Conservation (phyloP, 2,329 filamentous ascomycete species). For the Ustulina deusta region DNA sequence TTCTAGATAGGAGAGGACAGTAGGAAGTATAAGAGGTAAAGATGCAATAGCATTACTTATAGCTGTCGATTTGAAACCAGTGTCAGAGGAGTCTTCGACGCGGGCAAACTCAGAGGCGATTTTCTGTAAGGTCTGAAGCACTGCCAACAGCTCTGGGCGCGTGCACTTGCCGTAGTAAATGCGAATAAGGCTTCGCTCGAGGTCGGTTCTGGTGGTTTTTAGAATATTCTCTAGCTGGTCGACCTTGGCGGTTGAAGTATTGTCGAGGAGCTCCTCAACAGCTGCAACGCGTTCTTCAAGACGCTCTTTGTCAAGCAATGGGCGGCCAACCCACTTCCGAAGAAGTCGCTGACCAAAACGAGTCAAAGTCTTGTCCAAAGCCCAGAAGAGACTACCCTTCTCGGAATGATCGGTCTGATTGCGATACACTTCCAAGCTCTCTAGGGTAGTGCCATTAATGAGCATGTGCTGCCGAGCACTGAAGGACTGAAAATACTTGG, state of each 20-base stretch:
- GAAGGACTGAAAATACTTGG: slow-evolving; percentile 97
- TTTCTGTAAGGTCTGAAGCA: slow-evolving; percentile 85
- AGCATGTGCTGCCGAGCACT: slow-evolving; percentile 95
- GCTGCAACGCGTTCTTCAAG: slow-evolving; percentile 85
- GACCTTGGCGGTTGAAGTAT: slow-evolving; percentile 73
- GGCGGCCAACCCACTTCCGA: slow-evolving; percentile 94
- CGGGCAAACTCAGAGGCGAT: slow-evolving; percentile 82
- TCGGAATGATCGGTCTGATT: slow-evolving; percentile 89
- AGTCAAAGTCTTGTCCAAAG: slow-evolving; percentile 90
- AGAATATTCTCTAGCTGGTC: slow-evolving; percentile 82
- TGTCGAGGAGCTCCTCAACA: slow-evolving; percentile 84
- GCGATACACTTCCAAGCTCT: slow-evolving; percentile 93
- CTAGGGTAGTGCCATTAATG: slow-evolving; percentile 92
- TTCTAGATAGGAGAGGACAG: slow-evolving; percentile 80
- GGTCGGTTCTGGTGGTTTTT: slow-evolving; percentile 77
- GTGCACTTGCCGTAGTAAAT: slow-evolving; percentile 98
- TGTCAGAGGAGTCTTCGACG: slow-evolving; percentile 72
- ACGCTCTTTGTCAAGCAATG: slow-evolving; percentile 78
- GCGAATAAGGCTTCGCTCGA: slow-evolving; percentile 92
- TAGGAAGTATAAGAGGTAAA: slow-evolving; percentile 80
- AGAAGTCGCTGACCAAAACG: slow-evolving; percentile 88
- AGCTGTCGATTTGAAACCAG: slow-evolving; percentile 77
- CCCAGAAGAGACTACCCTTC: slow-evolving; percentile 95
- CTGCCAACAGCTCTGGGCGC: slow-evolving; percentile 84
- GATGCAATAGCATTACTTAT: slow-evolving; percentile 78